Evolutionary conservation across 352 stramenopile genomes (phyloP).

Genomic region (Phytophthora idaei): DNA sequence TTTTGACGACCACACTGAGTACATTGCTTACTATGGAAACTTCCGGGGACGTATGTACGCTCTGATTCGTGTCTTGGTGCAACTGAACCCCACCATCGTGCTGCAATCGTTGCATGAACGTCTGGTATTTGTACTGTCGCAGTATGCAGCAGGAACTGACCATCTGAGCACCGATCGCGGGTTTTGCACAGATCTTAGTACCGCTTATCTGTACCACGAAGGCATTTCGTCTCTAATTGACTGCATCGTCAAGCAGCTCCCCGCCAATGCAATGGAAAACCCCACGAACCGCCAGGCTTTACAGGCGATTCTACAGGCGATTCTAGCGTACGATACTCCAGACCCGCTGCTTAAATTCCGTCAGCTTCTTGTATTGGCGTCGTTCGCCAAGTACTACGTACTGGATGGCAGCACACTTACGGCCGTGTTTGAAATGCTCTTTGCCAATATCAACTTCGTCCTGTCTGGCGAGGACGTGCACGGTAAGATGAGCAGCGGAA

Average conservation of each 20-base stretch:
- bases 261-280: conserved; percentile 44
- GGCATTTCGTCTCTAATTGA: conserved; percentile 72
- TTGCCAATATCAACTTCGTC: conserved; percentile 74
- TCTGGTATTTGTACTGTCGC: conserved; percentile 54
- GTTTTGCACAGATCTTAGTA: conserved; percentile 67
- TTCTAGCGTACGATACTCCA: conserved; percentile 57
- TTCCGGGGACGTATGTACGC: conserved; percentile 81
- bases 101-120: conserved; percentile 69
- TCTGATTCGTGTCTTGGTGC: conserved; percentile 69
- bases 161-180: conserved; percentile 49
- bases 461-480: conserved; percentile 72
- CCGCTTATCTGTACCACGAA: conserved; percentile 78
- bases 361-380: conserved; percentile 67
- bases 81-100: conserved; percentile 51
- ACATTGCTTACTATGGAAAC: conserved; percentile 77
- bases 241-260: conserved; percentile 80
- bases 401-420: conserved; percentile 64
- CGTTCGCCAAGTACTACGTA: conserved; percentile 81
- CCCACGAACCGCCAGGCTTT: conserved; percentile 48
- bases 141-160: conserved; percentile 54
- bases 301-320: conserved; percentile 52
- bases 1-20: conserved; percentile 80
- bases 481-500: conserved; percentile 66
- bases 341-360: conserved; percentile 80
- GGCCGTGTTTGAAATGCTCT: conserved; percentile 77